phyloP scores from a whole-genome alignment of 1,139 yeast genomes.

The Lodderomyces elongisporus region DNA sequence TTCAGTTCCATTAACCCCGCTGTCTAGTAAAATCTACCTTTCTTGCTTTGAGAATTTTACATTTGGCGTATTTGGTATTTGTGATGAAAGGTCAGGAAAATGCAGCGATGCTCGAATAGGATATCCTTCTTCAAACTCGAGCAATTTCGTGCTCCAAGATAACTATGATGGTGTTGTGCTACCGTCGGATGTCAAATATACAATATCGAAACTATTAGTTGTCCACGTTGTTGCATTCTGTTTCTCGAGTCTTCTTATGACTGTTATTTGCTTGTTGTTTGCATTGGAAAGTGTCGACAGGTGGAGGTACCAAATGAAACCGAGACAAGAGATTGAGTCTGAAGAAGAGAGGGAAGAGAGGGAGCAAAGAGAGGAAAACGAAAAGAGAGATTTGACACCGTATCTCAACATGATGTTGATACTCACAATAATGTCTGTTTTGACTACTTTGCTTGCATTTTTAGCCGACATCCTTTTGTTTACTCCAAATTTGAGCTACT shows the following conservation, averaged over 20 bases:
- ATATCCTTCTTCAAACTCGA: slow-evolving; percentile 26
- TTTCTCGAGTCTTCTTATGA: slow-evolving; percentile 24
- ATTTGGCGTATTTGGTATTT: slow-evolving; percentile 46
- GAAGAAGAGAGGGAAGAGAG: slow-evolving; percentile 1
- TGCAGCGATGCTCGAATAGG: slow-evolving; percentile 38
- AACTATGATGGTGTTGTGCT: slow-evolving; percentile 25
- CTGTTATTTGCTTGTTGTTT: slow-evolving; percentile 14
- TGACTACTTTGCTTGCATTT: slow-evolving; percentile 36
- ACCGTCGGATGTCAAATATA: slow-evolving; percentile 38
- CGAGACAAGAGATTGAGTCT: not conserved
- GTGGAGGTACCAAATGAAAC: not conserved
- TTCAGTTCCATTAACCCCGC: slow-evolving; percentile 39
- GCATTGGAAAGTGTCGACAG: slow-evolving; percentile 6
- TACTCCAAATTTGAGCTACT: slow-evolving; percentile 34
- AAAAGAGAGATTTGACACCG: slow-evolving; percentile 22
- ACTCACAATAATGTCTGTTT: slow-evolving; percentile 31
- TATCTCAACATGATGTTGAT: slow-evolving; percentile 31
- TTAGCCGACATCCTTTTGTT: slow-evolving; percentile 39
- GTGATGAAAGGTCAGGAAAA: slow-evolving; percentile 21
- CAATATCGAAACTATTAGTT: slow-evolving; percentile 39
- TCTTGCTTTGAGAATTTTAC: slow-evolving; percentile 28
- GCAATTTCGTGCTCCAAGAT: slow-evolving; percentile 11
- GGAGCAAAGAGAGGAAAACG: slow-evolving; percentile 1
- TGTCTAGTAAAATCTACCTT: slow-evolving; percentile 20
- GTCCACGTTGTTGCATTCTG: slow-evolving; percentile 44